A percentile compares a stretch with the other conserved stretches of the same genome.
Evolutionary conservation across 768 basidiomycete species (phyloP).

Genomic region (Xerocomus potaroensis): DNA sequence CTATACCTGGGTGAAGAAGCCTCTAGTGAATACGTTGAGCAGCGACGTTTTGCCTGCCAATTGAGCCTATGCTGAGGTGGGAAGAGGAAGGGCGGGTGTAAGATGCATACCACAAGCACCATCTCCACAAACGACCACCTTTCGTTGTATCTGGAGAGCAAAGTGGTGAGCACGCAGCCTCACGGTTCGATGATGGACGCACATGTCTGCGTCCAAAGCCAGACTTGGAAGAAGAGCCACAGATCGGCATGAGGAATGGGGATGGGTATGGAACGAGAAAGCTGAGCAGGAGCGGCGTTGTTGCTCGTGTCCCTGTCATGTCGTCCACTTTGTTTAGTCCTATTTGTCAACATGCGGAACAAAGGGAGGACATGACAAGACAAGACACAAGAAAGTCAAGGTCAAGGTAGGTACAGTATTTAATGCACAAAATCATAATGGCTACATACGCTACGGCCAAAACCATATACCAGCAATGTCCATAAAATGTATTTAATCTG

Average conservation of each 20-base stretch:
- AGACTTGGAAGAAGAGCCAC: conserved; percentile 49
- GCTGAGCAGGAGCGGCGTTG: not conserved
- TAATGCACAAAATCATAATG: conserved; percentile 9
- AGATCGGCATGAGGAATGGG: conserved; percentile 45
- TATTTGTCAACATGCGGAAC: conserved; percentile 14
- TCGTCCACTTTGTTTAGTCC: conserved; percentile 14
- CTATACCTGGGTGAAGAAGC: conserved; percentile 95
- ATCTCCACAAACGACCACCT: conserved; percentile 92
- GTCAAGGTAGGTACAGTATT: conserved; percentile 20
- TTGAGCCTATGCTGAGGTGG: conserved; percentile 7
- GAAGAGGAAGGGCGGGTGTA: not conserved
- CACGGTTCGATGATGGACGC: too few relatives aligned
- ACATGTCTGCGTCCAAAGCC: conserved; percentile 51
- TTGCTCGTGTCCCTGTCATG: too few relatives aligned
- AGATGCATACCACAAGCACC: conserved; percentile 75
- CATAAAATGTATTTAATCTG: conserved; percentile 8
- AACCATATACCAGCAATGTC: conserved; percentile 2
- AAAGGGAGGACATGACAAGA: not conserved
- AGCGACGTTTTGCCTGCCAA: conserved; percentile 73
- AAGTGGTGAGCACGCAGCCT: conserved; percentile 16
- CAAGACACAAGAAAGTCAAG: conserved; percentile 15
- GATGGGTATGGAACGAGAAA: conserved; percentile 1
- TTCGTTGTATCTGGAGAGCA: conserved; percentile 43
- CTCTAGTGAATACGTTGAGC: conserved; percentile 83
- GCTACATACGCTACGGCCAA: conserved; percentile 18